A percentile compares a stretch with the other conserved stretches of the same genome.
Evolutionary conservation across 2,329 filamentous ascomycete genomes (phyloP).

Genomic region (Daldinia eschscholtzii): DNA sequence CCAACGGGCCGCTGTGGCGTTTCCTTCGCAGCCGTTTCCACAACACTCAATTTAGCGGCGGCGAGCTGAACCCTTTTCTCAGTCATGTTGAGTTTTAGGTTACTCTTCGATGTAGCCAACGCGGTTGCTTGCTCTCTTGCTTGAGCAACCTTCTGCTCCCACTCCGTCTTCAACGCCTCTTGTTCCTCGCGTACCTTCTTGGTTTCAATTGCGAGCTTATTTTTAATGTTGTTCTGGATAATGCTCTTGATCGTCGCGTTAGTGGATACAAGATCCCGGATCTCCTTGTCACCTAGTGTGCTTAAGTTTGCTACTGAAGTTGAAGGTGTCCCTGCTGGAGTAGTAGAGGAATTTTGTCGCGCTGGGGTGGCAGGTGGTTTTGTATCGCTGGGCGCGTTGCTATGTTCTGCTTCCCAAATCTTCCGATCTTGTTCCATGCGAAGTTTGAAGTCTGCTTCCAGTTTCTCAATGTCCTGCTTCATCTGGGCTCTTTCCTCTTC

Average conservation of each 20-base stretch:
- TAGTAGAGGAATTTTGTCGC: conserved; percentile 56
- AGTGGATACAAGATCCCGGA: conserved; percentile 67
- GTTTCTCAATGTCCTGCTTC: conserved; percentile 74
- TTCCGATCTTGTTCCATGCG: conserved; percentile 51
- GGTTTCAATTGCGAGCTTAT: conserved; percentile 76
- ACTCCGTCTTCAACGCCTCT: conserved; percentile 63
- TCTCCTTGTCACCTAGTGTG: conserved; percentile 66
- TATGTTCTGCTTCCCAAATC: conserved; percentile 49
- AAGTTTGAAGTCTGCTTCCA: conserved; percentile 64
- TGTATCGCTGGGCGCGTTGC: conserved; percentile 35
- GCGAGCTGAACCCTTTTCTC: conserved; percentile 75
- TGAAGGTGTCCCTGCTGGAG: conserved; percentile 52
- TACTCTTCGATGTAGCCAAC: conserved; percentile 80
- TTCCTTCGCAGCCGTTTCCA: conserved; percentile 84
- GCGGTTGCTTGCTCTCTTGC: conserved; percentile 74
- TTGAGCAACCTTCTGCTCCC: conserved; percentile 65
- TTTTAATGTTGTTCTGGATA: conserved; percentile 73
- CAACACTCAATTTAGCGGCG: conserved; percentile 79
- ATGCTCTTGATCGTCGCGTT: conserved; percentile 71
- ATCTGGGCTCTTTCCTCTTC: conserved; percentile 67
- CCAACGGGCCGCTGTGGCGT: conserved; percentile 86
- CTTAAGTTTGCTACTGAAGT: conserved; percentile 58
- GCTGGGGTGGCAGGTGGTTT: conserved; percentile 56
- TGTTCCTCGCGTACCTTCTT: conserved; percentile 69
- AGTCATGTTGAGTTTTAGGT: conserved; percentile 81